Evolutionary conservation across 202 grass and related monocot species (phyloP).

Genomic region (Saccharum hybrid): DNA sequence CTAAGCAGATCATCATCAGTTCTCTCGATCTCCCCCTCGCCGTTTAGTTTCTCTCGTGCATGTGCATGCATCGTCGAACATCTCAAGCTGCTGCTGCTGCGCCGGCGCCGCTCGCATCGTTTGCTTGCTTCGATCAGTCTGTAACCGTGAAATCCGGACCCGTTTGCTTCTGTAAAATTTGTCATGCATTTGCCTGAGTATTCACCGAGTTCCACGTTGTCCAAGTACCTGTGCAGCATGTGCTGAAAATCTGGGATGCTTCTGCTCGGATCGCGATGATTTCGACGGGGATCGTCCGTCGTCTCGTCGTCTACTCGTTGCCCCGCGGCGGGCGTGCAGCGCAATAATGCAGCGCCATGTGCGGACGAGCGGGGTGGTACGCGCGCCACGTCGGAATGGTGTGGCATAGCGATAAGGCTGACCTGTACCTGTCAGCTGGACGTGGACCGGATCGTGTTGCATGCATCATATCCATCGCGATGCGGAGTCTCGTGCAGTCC

Average conservation of each 20-base stretch:
- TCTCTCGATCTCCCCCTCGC: background rate
- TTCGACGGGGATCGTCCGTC: slow-evolving; percentile 3
- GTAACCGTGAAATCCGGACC: slow-evolving; percentile 35
- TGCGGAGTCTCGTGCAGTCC: background rate
- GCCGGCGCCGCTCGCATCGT: slow-evolving; percentile 6
- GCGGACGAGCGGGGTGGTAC: slow-evolving; percentile 23
- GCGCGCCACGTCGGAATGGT: slow-evolving; percentile 46
- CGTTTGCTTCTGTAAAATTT: slow-evolving; percentile 55
- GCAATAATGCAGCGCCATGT: slow-evolving; percentile 47
- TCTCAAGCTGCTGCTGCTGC: background rate
- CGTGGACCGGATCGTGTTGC: background rate
- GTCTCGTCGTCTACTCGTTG: background rate
- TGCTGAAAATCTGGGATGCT: background rate
- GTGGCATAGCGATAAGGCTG: slow-evolving; percentile 45
- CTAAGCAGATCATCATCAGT: slow-evolving; percentile 38
- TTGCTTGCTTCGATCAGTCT: slow-evolving; percentile 28
- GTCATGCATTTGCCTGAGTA: slow-evolving; percentile 39
- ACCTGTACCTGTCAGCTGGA: background rate
- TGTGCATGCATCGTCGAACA: background rate
- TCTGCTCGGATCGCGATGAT: background rate
- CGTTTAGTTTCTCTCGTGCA: background rate
- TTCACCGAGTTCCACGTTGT: background rate
- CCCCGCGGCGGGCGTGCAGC: background rate
- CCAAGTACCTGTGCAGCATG: background rate
- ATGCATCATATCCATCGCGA: background rate